phyloP scores from a whole-genome alignment of 192 early-diverging fungal genomes.

The Thamnidium elegans region DNA sequence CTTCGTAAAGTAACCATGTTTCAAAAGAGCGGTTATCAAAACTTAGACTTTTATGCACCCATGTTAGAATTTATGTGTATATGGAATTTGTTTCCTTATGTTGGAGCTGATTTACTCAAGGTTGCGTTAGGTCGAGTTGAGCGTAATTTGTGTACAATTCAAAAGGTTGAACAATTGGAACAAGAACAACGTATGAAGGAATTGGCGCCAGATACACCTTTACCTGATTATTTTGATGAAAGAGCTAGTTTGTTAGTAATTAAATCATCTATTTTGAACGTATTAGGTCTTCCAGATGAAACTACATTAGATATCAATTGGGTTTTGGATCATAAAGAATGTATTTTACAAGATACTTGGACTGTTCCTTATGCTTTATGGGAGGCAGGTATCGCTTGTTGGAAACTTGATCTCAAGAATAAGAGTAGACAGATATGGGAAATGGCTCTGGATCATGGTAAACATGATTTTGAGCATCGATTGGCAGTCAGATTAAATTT shows the following conservation, averaged over 20 bases:
- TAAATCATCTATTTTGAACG: conserved; percentile 50
- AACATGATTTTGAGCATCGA: conserved; percentile 52
- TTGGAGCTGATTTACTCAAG: conserved; percentile 22
- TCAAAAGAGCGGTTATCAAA: conserved; percentile 37
- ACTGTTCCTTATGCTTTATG: conserved; percentile 51
- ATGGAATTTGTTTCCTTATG: conserved; percentile 45
- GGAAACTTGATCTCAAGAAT: conserved; percentile 6
- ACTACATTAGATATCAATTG: conserved; percentile 41
- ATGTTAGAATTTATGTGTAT: conserved; percentile 49
- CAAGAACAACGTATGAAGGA: conserved; percentile 32
- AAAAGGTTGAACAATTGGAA: conserved; percentile 22
- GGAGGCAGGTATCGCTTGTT: conserved; percentile 17
- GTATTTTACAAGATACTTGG: conserved; percentile 46
- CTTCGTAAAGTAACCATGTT: conserved; percentile 44
- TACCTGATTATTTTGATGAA: conserved; percentile 38
- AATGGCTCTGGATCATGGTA: conserved; percentile 33
- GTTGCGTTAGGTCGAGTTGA: conserved; percentile 6
- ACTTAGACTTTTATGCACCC: conserved; percentile 34
- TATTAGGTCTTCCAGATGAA: conserved; percentile 38
- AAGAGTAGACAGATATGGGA: conserved; percentile 43
- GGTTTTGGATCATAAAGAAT: conserved; percentile 45
- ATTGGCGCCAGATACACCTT: conserved; percentile 28
- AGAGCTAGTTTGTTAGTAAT: conserved; percentile 43
- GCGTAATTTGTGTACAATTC: conserved; percentile 11
- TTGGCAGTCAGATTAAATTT: conserved; percentile 22